Evolutionary conservation across 2,329 filamentous ascomycete species (phyloP), one percentile per base, ranked within the genome.

Genomic region (Fusarium armeniacum): DNA sequence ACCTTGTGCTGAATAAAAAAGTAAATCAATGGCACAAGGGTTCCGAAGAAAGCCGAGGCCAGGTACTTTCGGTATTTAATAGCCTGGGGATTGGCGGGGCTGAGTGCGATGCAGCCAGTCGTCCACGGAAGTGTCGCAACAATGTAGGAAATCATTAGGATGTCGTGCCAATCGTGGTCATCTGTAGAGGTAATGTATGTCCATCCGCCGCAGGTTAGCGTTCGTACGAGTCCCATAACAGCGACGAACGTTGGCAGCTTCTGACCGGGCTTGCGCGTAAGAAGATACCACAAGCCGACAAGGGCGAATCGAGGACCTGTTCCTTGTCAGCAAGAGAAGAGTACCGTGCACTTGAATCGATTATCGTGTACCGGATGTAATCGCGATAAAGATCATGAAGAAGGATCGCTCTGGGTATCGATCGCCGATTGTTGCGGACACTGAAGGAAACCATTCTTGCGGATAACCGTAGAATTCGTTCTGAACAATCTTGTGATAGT

Each of bases 1-100:
- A 99, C 93, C 81, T 99, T 99, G 85, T 99, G 96, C 80, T 98
- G 96, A 70, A 99, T 97, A 79, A 98, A 99, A 79, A 94, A 99
- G 83, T 98, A 98, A 22, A 98, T 87, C 78, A 99, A 83, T 32
- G 94, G 94, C 49, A 98, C 86, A 32, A 99, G 86, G 6, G 94
- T 97, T 54, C 91, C 93, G 76, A 98, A 99, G 83, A 99, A 99
- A 41, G 90, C 86, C 33, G 87, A 84, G 6, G 92, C 93, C 56
- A 98, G 83, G 70, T 91, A 89, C 82, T 97, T 98, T 73, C 96
- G 88, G 80, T 97, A 97, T 81, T 91, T 94, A 77, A 98, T 86
- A 9, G 96, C 93, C 67, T 84, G 88, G 15, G 90, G 86, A 78
- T 98, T 97, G 59, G 90, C 89, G 13, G 95, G 94, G 80, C 94